Conservation (phyloP, 2,329 filamentous ascomycete genomes). For the Aspergillus bombycis region DNA sequence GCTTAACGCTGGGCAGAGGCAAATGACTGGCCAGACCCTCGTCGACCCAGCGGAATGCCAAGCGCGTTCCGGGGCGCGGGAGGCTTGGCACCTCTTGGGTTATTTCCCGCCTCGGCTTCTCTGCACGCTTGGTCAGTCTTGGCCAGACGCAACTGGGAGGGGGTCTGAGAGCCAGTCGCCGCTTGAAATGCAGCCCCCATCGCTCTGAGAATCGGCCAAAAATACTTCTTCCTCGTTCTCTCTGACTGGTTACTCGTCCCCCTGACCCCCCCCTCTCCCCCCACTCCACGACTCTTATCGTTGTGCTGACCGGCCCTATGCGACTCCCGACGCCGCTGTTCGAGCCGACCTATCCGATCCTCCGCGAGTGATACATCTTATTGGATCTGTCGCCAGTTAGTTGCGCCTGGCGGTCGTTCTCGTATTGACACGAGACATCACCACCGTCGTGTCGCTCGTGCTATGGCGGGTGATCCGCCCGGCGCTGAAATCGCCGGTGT, state of each 20-base stretch:
- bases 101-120: constrained; percentile 14
- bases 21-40: constrained; percentile 12
- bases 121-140: constrained; percentile 18
- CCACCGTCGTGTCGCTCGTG: background rate
- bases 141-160: constrained; percentile 16
- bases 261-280: constrained; percentile 6
- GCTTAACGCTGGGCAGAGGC: constrained; percentile 4
- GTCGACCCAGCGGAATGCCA: constrained; percentile 24
- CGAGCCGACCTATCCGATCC: constrained; percentile 22
- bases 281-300: constrained; percentile 2
- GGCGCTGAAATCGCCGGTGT: constrained; percentile 32
- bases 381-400: constrained; percentile 15
- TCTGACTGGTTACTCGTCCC: background rate
- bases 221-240: constrained; percentile 1
- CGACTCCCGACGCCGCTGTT: background rate
- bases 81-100: constrained; percentile 22
- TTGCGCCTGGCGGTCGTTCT: constrained; percentile 6
- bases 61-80: constrained; percentile 20
- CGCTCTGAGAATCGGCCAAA: constrained; percentile 13
- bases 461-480: constrained; percentile 27
- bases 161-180: constrained; percentile 17
- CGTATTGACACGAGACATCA: constrained; percentile 7
- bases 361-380: constrained; percentile 11
- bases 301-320: constrained; percentile 12
- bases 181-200: constrained; percentile 15